Base-by-base conservation (phyloP, 1,284 basidiomycete genomes). In the Cryptococcus floricola region DNA sequence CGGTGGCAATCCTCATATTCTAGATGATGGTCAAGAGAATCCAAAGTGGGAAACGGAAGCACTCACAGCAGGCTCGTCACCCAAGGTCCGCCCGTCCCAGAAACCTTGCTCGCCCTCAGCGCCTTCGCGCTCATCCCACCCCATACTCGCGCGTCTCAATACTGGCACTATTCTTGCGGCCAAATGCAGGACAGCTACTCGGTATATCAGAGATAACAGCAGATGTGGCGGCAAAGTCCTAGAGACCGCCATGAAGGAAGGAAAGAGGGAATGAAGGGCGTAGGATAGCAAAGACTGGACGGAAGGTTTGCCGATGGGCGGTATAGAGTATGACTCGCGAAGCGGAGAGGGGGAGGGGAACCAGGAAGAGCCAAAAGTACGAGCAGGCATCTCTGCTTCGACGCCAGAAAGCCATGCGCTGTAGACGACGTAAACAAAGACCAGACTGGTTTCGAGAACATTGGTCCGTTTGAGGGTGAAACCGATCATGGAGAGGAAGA, bases 401-500 rank as follows among this genome's bases (percentile, higher is more conserved):
- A 71, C 69, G 14, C 72, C 71, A 6, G 71, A 72, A 19, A 77
- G 63, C 76, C 76, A 77, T 2, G 75, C 75, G 18, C 71, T 72
- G 58, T 77, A 77, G 14, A 89, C 88, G 38, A 94, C 82, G 71
- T 92, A 90, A 44, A 93, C 80, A 3, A 90, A 87, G 43, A 95
- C 83, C 45, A 89, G 85, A 14, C 87, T 86, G 3, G 92, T 92
- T 74, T 98, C 93, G 57, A 97, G 87, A 43, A 95, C 88, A 66
- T 94, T 96, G 47, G 93, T 96, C 50, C 91, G 83, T 54, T 91
- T 84, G 58, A 93, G 76, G 12, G 84, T 85, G 74, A 97, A 95
- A 5, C 91, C 91, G 62, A 97, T 95, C 61, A 90, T 82, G 2
- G 89, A 91, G 39, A 97, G 81, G 78, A 97, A 97, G 46, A 94